phyloP scores from a whole-genome alignment of 495 filamentous ascomycete genomes.

The Aspergillus nanangensis region DNA sequence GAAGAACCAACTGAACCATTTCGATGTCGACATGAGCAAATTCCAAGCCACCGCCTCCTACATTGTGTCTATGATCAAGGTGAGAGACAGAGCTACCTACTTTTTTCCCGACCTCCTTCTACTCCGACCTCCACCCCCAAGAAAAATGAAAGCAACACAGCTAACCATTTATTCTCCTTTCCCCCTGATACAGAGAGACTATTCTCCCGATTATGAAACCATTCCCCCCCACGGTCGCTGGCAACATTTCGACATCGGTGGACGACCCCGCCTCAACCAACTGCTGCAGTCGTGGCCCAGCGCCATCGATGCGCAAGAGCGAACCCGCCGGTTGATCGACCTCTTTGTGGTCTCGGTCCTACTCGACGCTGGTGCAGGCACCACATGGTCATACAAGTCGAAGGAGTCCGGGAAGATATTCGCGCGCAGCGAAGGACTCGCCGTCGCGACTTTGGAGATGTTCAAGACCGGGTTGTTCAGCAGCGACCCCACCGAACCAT shows the following conservation, averaged over 20 bases:
- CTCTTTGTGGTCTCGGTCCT: conserved; percentile 66
- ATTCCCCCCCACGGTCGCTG: conserved; percentile 74
- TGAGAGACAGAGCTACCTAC: conserved; percentile 37
- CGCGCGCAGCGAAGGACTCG: conserved; percentile 84
- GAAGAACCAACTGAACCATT: conserved; percentile 76
- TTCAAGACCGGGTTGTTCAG: conserved; percentile 95
- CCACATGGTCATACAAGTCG: conserved; percentile 76
- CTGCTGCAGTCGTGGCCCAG: conserved; percentile 61
- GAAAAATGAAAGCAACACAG: neutral
- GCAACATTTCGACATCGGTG: conserved; percentile 71
- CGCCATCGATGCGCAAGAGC: conserved; percentile 56
- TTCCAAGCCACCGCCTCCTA: conserved; percentile 87
- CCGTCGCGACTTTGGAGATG: conserved; percentile 94
- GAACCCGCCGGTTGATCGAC: conserved; percentile 61
- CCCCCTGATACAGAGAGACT: conserved; percentile 67
- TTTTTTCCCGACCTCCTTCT: too few species aligned
- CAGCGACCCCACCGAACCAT: conserved; percentile 72
- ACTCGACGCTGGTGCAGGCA: conserved; percentile 64
- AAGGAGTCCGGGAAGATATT: conserved; percentile 84
- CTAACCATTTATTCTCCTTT: conserved; percentile 1
- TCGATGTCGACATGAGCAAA: conserved; percentile 85
- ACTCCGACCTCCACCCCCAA: too few species aligned
- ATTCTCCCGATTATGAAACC: conserved; percentile 73
- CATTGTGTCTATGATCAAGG: conserved; percentile 96
- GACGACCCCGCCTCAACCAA: conserved; percentile 60